A percentile compares a stretch with the other conserved stretches of the same genome.
Conservation (phyloP, 2,329 filamentous ascomycete genomes). For the Albifimbria verrucaria region DNA sequence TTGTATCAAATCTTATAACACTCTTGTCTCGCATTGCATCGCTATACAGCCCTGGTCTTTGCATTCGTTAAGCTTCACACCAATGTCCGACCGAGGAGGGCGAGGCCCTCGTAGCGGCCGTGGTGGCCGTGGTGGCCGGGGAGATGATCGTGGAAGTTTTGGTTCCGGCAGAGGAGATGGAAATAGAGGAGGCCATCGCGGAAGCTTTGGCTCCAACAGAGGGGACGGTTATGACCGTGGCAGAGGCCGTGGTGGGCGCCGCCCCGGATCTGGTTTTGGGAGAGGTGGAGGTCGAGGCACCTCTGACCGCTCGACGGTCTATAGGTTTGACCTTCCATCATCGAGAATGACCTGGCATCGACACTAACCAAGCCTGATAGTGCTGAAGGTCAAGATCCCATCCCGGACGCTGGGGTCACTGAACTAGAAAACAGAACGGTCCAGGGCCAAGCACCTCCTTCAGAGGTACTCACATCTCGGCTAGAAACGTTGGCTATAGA, state of each 20-base stretch:
- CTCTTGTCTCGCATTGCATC: no score
- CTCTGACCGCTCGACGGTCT: slow-evolving; percentile 16
- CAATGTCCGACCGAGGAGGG: slow-evolving; percentile 25
- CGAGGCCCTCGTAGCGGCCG: slow-evolving; percentile 16
- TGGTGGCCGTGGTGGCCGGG: slow-evolving; percentile 19
- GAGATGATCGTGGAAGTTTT: slow-evolving; percentile 12
- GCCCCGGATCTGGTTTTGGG: slow-evolving; percentile 11
- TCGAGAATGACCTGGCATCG: not conserved
- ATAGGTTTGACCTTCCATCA: slow-evolving; percentile 10
- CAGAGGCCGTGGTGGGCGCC: slow-evolving; percentile 1
- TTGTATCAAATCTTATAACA: not conserved
- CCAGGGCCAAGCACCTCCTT: slow-evolving; percentile 20
- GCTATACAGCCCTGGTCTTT: not conserved
- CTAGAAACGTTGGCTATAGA: slow-evolving; percentile 32
- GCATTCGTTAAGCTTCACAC: not conserved
- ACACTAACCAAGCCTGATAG: slow-evolving; percentile 14
- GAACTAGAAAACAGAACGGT: slow-evolving; percentile 40
- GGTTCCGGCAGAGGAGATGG: slow-evolving; percentile 8
- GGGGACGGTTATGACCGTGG: not conserved
- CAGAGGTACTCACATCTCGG: slow-evolving; percentile 26
- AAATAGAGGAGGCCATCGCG: slow-evolving; percentile 5
- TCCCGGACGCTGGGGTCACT: slow-evolving; percentile 22
- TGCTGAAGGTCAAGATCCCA: slow-evolving; percentile 14
- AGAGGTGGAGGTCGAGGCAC: slow-evolving; percentile 6
- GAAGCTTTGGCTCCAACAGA: slow-evolving; percentile 2